Base-by-base conservation (phyloP, 1,284 basidiomycete species). In the Austroboletus niveus region DNA sequence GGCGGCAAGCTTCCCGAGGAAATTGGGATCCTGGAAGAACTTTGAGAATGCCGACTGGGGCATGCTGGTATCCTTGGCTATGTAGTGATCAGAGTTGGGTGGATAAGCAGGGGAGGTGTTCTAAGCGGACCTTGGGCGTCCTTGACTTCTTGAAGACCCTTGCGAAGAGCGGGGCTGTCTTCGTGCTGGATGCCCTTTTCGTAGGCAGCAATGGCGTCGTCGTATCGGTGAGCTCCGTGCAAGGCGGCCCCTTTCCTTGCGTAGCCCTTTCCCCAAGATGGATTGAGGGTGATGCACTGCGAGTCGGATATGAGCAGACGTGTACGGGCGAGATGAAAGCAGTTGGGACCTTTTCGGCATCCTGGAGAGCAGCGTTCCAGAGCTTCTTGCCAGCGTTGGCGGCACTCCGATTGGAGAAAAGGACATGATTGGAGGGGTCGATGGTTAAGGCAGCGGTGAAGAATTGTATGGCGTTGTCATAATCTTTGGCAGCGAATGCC, bases 201-300 rank as follows among this genome's bases (percentile, higher is more conserved):
- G 70, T 92, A 94, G 8, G 86, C 83, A 30, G 77, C 78, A 57
- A 97, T 88, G 8, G 94, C 93, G 15, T 95, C 92, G 53, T 87
- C 87, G 66, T 83, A 95, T 68, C 78, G 76, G 53, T 80, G 78
- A 36, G 84, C 77, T 34, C 95, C 95, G 65, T 98, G 95, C 43
- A 98, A 74, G n/a, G 95, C 95, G 35, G 94, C 94, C 49, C 95
- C 95, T 67, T 96, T 96, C 52, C 95, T 84, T 17, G 88, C 88
- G 72, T 89, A 94, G 3, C 94, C 94, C 71, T 98, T 98, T 40
- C 88, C 79, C 87, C 95, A 98, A 5, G 80, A 75, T 5, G 92
- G 84, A 63, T 90, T 91, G 57, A 89, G 74, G 65, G 83, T 80
- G 68, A 97, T 82, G 55, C 85, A 88, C 85, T 89, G 45, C 10